Base-by-base conservation (phyloP, 495 filamentous ascomycete genomes). In the Penicillium bialowiezense region DNA sequence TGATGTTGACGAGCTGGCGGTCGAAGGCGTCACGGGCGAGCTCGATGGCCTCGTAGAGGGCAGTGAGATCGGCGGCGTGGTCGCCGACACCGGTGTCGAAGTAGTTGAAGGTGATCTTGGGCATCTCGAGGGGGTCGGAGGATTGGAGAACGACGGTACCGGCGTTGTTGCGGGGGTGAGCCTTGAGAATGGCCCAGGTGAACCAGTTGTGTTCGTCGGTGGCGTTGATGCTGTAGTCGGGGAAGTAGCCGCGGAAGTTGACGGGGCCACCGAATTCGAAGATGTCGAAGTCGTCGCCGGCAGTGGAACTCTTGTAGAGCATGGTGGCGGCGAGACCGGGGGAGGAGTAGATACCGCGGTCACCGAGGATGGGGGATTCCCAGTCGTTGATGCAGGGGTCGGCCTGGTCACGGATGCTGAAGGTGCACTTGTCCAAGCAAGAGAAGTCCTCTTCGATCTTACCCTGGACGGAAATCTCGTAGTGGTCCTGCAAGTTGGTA, bases 401-500 rank as follows among this genome's bases (percentile, higher is more conserved):
- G 5, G 5, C 29, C 29, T 32, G 29, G 7, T 49, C 43, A 9
- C 18, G 71, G 18, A 50, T 14, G 18, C 28, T 12, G 19, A 48
- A 48, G 3, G 44, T 48, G 35, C 44, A 48, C 13, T 69, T 35
- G 2, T 48, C 13, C 13, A 78, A 62, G 0, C 69, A 59, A 0
- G 61, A 55, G 49, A 72, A 78, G 56, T 76, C 62, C 15, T 58
- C 39, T 17, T 75, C 71, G 7, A 67, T 60, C 2, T 71, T 63
- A 39, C 66, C 76, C 26, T 72, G 68, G 5, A 84, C 72, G 26
- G 67, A 56, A 18, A 67, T 72, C 47, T 86, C 82, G 57, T 83
- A 80, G 59, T 81, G 81, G 54, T 88, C 82, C 44, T 87, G 83
- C 1, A 88, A 63, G 56, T 88, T 88, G 13, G 71, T 71, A 31